phyloP scores from a whole-genome alignment of 768 basidiomycete species.

The Suillus luteus region DNA sequence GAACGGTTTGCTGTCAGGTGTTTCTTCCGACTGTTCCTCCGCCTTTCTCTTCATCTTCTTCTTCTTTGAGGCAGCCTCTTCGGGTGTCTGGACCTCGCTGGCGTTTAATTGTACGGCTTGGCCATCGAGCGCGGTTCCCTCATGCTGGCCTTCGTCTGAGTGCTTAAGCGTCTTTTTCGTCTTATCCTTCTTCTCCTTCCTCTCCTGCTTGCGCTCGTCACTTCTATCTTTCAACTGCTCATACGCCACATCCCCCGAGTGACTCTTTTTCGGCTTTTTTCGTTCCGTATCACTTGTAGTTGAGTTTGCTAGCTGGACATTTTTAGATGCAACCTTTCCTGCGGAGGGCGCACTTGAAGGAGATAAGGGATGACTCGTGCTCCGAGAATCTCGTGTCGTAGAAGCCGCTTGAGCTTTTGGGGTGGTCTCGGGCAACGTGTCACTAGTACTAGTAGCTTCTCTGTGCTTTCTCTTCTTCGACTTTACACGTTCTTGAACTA shows the following conservation, averaged over 20 bases:
- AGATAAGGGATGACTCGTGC: background rate
- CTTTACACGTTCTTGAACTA: background rate
- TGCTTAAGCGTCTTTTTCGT: constrained; percentile 13
- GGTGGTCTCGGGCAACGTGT: background rate
- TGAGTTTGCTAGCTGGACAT: background rate
- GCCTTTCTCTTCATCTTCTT: constrained; percentile 8
- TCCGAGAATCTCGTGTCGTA: background rate
- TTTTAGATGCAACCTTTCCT: background rate
- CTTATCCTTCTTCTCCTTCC: constrained; percentile 15
- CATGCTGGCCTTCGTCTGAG: constrained; percentile 6
- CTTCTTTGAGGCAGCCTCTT: background rate
- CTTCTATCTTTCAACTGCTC: constrained; percentile 1
- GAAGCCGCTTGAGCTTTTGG: background rate
- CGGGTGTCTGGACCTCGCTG: background rate
- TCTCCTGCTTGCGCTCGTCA: constrained; percentile 5
- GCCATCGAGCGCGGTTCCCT: constrained; percentile 5
- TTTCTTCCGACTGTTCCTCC: constrained; percentile 8
- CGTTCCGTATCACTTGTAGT: background rate
- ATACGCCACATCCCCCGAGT: constrained; percentile 7
- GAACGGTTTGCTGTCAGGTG: background rate
- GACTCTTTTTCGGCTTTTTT: constrained; percentile 21
- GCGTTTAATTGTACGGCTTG: background rate
- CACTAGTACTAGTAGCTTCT: background rate
- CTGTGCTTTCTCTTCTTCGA: background rate
- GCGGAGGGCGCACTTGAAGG: background rate